phyloP scores from a whole-genome alignment of 2,329 filamentous ascomycete genomes.

The Coniochaeta prunicola region DNA sequence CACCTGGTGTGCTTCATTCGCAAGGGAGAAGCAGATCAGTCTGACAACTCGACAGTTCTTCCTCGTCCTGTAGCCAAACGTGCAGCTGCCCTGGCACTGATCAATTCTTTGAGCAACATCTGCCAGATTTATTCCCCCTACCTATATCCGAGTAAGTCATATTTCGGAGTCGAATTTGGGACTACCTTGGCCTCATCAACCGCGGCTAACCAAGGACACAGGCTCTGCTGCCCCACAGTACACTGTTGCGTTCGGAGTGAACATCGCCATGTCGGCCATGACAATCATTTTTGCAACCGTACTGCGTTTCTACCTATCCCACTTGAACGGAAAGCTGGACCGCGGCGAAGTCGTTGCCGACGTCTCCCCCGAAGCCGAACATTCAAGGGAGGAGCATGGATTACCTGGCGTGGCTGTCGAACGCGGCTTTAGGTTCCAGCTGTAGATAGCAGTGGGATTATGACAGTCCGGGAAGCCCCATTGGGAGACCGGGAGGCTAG shows the following conservation, averaged over 20 bases:
- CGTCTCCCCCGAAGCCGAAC: too few species aligned
- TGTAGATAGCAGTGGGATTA: background rate
- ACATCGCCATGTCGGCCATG: slow-evolving; percentile 2
- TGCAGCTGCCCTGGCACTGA: slow-evolving; percentile 1
- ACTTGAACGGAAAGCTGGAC: slow-evolving; percentile 3
- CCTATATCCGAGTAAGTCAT: background rate
- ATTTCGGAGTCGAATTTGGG: too few species aligned
- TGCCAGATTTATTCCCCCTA: background rate
- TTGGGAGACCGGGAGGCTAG: too few species aligned
- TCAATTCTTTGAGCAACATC: slow-evolving; percentile 3
- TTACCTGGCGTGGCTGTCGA: background rate
- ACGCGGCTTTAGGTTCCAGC: background rate
- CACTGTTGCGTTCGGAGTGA: background rate
- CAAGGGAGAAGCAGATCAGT: too few species aligned
- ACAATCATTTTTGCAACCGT: background rate
- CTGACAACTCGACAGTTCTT: background rate
- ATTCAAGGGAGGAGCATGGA: background rate
- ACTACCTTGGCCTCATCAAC: too few species aligned
- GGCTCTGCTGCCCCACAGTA: background rate
- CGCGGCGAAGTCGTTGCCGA: background rate
- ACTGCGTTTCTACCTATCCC: slow-evolving; percentile 1
- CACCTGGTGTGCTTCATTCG: too few species aligned
- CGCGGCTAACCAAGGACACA: background rate
- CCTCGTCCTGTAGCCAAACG: slow-evolving; percentile 3
- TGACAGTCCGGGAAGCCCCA: too few species aligned